Evolutionary conservation across 495 filamentous ascomycete species (phyloP), one percentile per base, ranked within the genome.

Genomic region (Podospora bellae-mahoneyi): DNA sequence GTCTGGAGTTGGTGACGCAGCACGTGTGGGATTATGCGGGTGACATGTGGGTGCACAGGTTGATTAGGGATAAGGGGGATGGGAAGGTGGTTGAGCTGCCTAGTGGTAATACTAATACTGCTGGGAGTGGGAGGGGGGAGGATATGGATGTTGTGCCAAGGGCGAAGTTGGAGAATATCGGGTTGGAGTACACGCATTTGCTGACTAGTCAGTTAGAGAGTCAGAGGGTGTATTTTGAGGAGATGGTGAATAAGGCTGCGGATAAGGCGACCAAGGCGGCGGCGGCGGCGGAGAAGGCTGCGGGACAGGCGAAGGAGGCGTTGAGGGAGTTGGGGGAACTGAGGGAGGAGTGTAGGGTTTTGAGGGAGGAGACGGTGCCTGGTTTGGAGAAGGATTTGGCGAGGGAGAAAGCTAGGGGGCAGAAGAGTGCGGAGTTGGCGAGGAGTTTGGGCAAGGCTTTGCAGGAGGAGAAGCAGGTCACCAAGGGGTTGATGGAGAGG

Each of bases 21-120:
- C 91, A 94, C 67, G 92, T 99, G 5, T 99, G 95, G 95, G 96
- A 99, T 81, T 99, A 99, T 74, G 90, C 90, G 0, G 91, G 91
- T 44, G 96, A 99, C 72, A 90, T 88, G 69, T 99, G 97, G 83
- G 95, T 98, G 20, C 95, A 99, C 79, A 90, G 95, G 10, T 87
- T 99, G 44, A 94, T 98, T 65, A 90, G 95, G 71, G 91, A 91
- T 71, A 96, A 97, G 79, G 89, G 90, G 4, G 93, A 97, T 75
- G 92, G 92, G 60, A 93, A 97, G 74, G 83, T 97, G 1, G 89
- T 97, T 56, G 93, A 97, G 75, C 82, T 97, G 30, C 91, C 93
- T 4, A 72, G 71, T 26, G 54, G 44, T 48, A 66, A 48, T 48
- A 48, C 7, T 18, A 13, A 48, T 48, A 7, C 30, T 32, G 30